Evolutionary conservation across 768 basidiomycete genomes (phyloP).

Genomic region (Termitomyces sp.): DNA sequence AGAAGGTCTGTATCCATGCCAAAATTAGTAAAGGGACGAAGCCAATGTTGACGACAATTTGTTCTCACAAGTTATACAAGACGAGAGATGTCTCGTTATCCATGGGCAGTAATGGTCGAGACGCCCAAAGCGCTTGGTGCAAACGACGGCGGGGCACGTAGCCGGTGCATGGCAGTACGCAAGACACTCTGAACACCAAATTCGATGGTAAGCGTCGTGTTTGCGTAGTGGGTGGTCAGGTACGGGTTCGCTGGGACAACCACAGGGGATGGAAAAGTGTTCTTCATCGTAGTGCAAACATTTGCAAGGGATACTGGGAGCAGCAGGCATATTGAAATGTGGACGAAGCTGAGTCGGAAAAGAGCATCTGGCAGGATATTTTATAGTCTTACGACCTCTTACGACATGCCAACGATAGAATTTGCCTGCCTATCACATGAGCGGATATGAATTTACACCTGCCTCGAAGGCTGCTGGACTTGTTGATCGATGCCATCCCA

Average conservation of each 20-base stretch:
- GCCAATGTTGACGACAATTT: neutral
- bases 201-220: constrained; percentile 28
- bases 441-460: constrained; percentile 16
- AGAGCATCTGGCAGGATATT: neutral
- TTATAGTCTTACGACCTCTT: constrained; percentile 12
- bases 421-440: constrained; percentile 5
- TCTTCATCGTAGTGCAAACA: constrained; percentile 17
- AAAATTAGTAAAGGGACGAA: neutral
- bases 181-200: constrained; percentile 29
- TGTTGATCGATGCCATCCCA: constrained; percentile 12
- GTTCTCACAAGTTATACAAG: constrained; percentile 14
- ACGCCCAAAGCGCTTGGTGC: constrained; percentile 10
- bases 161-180: constrained; percentile 23
- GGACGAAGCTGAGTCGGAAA: neutral
- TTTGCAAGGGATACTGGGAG: constrained; percentile 8
- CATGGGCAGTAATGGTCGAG: constrained; percentile 10
- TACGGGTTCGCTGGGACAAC: constrained; percentile 26
- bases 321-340: neutral
- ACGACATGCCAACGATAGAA: constrained; percentile 1
- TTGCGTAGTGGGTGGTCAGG: constrained; percentile 25
- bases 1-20: constrained; percentile 2
- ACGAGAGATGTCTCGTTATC: constrained; percentile 10
- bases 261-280: constrained; percentile 31
- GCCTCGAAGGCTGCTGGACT: constrained; percentile 7
- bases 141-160: constrained; percentile 17